These are phyloP conservation scores for Teratosphaeria zuluensis DNA, from an alignment of 2,329 filamentous ascomycete species.

Conservation along the genomic window DNA sequence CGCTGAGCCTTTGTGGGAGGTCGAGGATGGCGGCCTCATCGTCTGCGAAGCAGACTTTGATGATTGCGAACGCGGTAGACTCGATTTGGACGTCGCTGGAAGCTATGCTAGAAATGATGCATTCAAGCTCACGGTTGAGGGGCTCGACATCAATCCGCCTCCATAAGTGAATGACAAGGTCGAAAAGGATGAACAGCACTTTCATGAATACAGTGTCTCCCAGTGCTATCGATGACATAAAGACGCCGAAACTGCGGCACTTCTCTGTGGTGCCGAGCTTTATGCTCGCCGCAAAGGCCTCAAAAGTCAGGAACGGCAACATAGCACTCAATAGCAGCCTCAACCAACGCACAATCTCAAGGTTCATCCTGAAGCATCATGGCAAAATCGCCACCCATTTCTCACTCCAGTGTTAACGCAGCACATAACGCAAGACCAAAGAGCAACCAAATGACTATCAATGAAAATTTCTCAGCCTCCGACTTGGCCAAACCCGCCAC, in stretches of 20 bases:
- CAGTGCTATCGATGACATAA: not conserved
- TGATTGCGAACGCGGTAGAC: constrained; percentile 69
- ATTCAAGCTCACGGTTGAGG: constrained; percentile 51
- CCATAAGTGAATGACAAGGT: constrained; percentile 26
- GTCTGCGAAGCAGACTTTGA: constrained; percentile 73
- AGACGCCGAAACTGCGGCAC: not conserved
- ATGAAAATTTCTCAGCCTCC: not conserved
- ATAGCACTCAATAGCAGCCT: not conserved
- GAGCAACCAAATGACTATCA: not conserved
- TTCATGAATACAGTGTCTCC: not conserved
- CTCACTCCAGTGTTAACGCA: too few species aligned
- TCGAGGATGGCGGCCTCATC: constrained; percentile 56
- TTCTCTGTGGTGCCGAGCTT: not conserved
- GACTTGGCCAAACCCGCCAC: not conserved
- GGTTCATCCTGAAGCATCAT: not conserved
- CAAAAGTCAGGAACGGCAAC: not conserved
- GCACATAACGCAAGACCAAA: not conserved
- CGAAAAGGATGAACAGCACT: not conserved
- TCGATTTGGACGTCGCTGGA: constrained; percentile 77
- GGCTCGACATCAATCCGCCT: constrained; percentile 51
- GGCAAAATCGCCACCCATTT: too few species aligned
- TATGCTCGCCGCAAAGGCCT: not conserved
- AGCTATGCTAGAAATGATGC: constrained; percentile 70
- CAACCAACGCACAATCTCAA: not conserved
- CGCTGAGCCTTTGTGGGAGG: constrained; percentile 73